Evolutionary conservation across 2,329 filamentous ascomycete species (phyloP), one percentile per base, ranked within the genome.

Genomic region (Zarea fungicola): DNA sequence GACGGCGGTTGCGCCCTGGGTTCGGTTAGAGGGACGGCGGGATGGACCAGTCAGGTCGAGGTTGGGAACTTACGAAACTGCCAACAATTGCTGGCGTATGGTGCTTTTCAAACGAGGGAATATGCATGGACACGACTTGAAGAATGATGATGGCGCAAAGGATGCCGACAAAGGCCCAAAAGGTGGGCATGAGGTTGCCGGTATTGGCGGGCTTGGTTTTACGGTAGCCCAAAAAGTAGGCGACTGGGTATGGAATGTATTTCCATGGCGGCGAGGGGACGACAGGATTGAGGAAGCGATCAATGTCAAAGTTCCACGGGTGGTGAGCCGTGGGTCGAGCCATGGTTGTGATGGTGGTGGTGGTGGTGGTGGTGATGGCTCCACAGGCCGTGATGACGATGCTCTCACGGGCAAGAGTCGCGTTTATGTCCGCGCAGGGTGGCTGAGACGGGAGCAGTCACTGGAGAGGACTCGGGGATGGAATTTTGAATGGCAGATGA

Each of bases 1-100:
- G n/a, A 90, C 84, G 13, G 86, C 85, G 3, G 84, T 81, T 5
- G 86, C 86, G 44, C 86, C 86, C 83, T 86, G 25, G 35, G 3
- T 13, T 18, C 16, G 14, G 37, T 16, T 44, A 5, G 36, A 19
- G 25, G n/a, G 21, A 22, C 22, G 10, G 28, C 10, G 13, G 14
- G 11, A 8, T 9, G 22, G 39, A 16, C 11, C 22, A 23, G 29
- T 14, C 29, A 6, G 19, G 18, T 22, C 6, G 42, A 29, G 29
- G 25, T 7, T 37, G 13, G 13, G 4, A 8, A 77, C 80, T 60
- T 71, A 87, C 84, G 64, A 88, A 86, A 63, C 83, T 86, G 44
- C 76, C 84, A 52, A 89, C 72, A n/a, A 87, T 77, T 10, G 81
- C 69, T 1, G 83, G 82, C 1, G 73, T 74, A 23, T 74, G 71